Evolutionary conservation across 345 rosid species (phyloP).

Genomic region (Gossypium stocksii): DNA sequence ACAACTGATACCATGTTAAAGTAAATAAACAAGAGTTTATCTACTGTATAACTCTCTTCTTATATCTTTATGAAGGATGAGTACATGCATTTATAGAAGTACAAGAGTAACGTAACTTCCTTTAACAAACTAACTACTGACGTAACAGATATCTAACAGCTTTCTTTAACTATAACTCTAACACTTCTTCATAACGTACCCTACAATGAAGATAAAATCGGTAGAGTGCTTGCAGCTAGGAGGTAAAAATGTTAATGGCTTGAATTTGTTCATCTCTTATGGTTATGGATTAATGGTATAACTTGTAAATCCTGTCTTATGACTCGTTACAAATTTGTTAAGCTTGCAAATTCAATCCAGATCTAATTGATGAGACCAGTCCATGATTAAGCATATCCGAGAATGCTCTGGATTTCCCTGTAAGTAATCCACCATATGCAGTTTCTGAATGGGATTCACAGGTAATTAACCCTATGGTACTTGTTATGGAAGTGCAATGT

Average conservation of each 20-base stretch:
- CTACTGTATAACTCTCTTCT: too few relatives aligned
- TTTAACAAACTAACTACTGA: too few relatives aligned
- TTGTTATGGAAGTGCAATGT: neutral
- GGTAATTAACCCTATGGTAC: conserved; percentile 32
- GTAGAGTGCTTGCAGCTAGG: conserved; percentile 94
- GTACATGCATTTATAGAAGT: too few relatives aligned
- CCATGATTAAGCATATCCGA: conserved; percentile 20
- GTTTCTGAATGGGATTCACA: conserved; percentile 62
- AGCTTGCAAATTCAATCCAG: neutral
- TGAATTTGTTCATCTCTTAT: neutral
- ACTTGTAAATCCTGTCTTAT: neutral
- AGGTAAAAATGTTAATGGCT: conserved; percentile 42
- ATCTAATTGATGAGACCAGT: neutral
- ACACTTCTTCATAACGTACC: conserved; percentile 81
- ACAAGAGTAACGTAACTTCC: too few relatives aligned
- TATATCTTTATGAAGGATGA: too few relatives aligned
- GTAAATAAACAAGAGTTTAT: too few relatives aligned
- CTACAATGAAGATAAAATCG: conserved; percentile 57
- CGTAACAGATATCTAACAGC: too few relatives aligned
- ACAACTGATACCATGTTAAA: too few relatives aligned
- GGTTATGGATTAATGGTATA: neutral
- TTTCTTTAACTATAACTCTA: too few relatives aligned
- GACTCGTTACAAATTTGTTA: neutral
- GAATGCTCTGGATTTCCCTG: conserved; percentile 64
- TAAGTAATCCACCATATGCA: conserved; percentile 73